Evolutionary conservation across 2,329 filamentous ascomycete species (phyloP), one percentile per base, ranked within the genome.

Genomic region (Myriosclerotinia scirpicola): DNA sequence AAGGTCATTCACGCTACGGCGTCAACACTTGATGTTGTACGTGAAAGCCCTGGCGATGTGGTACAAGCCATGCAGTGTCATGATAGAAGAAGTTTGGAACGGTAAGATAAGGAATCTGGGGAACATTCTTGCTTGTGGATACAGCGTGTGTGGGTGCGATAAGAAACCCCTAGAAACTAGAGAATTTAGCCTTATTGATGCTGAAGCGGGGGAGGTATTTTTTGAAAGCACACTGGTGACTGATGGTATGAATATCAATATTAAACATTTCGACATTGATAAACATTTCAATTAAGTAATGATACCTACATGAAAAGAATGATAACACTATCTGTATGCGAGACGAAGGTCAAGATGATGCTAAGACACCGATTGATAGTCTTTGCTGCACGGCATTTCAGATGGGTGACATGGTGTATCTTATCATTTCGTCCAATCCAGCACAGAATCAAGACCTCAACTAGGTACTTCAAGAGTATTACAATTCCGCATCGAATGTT

Each of bases 51-150:
- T 14, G 30, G 8, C 42, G 22, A 54, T 36, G 52, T n/a, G 34
- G 17, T 48, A n/a, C 26, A 48, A 60, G 26, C 56, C 56, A 48
- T 22, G 42, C 40, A 46, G 40, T 34, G 36, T 1, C 2, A 40
- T 54, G 52, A 44, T 63, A 42, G 42, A 54, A 34, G 17, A 34
- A 20, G 30, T 60, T 22, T 44, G 64, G 54, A 52, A 58, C 44
- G 36, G 44, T 30, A 52, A 53, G 64, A 65, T 65, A 65, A 65
- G 54, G 17, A 52, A 60, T 65, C 44, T 14, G 64, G 44, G 54
- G 56, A 60, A 42, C 42, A 53, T 53, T 36, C 54, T 65, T 30
- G n/a, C 34, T 60, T 54, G 55, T 65, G 54, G 42, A 38, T 34
- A 50, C 36, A 62, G 34, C 22, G 34, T 52, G 34, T 52, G 7